phyloP scores from a whole-genome alignment of 2,329 filamentous ascomycete genomes.

The Diaporthe sp. region DNA sequence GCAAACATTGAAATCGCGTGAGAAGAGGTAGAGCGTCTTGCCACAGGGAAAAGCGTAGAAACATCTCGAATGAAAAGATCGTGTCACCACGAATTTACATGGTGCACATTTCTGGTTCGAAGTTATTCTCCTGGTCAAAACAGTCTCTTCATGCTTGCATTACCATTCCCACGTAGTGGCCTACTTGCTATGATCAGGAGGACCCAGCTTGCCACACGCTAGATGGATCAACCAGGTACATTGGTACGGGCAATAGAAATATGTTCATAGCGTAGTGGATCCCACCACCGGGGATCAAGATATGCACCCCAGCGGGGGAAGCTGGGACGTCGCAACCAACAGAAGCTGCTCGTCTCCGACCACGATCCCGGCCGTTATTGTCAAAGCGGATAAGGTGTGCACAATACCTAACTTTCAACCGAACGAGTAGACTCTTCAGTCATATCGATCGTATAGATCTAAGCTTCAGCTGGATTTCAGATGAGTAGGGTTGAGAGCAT shows the following conservation, averaged over 20 bases:
- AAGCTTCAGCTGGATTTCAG: not conserved
- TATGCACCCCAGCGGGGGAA: not conserved
- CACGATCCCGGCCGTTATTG: not conserved
- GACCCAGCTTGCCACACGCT: not conserved
- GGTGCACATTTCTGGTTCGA: not conserved
- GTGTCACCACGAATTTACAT: too few relatives aligned
- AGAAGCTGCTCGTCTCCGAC: not conserved
- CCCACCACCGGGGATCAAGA: not conserved
- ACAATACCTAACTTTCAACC: not conserved
- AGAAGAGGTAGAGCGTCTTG: not conserved
- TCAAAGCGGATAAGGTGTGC: not conserved
- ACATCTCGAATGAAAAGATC: not conserved
- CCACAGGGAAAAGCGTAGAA: not conserved
- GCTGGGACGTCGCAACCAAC: not conserved
- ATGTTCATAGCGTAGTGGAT: not conserved
- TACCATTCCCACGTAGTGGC: not conserved
- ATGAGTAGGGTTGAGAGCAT: not conserved
- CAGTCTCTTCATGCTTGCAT: not conserved
- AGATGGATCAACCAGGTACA: not conserved
- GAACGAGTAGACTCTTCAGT: not conserved
- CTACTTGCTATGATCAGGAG: not conserved
- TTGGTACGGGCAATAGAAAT: too few relatives aligned
- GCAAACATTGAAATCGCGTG: not conserved
- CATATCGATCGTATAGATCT: not conserved
- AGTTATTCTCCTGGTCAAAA: not conserved